phyloP scores from a whole-genome alignment of 2,329 filamentous ascomycete genomes.

The Lasiodiplodia sp. region DNA sequence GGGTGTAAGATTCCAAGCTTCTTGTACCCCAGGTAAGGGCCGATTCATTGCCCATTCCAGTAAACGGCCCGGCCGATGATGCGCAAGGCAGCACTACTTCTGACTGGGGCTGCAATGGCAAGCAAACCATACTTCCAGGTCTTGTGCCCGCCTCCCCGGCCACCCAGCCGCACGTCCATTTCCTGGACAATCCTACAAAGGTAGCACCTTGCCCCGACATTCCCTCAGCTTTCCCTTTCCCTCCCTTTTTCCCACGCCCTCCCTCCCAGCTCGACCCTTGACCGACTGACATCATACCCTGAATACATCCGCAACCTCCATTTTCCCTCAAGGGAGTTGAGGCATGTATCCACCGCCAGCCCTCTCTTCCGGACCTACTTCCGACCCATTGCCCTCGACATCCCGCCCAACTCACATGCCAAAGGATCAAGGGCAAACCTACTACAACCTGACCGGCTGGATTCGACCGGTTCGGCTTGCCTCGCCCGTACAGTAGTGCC shows the following conservation, averaged over 20 bases:
- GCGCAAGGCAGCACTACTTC: not conserved
- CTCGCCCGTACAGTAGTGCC: not conserved
- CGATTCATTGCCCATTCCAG: conserved; percentile 25
- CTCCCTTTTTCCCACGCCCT: not conserved
- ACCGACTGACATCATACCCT: not conserved
- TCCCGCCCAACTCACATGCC: not conserved
- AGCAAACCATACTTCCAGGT: not conserved
- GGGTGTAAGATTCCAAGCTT: conserved; percentile 16
- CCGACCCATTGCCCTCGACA: not conserved
- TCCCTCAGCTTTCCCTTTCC: not conserved
- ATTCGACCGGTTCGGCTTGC: not conserved
- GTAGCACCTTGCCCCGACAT: not conserved
- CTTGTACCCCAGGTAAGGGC: conserved; percentile 15
- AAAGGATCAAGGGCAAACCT: not conserved
- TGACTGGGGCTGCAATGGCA: conserved; percentile 4
- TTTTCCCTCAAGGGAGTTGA: not conserved
- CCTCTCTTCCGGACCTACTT: not conserved
- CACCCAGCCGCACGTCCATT: not conserved
- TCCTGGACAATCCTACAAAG: not conserved
- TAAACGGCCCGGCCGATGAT: conserved; percentile 24
- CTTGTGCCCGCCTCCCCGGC: not conserved
- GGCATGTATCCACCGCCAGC: not conserved
- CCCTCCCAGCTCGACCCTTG: not conserved
- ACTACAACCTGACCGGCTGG: not conserved
- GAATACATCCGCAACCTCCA: not conserved